These are phyloP conservation scores for Mortierella sp. DNA, from an alignment of 371 early-diverging fungal genomes.

Conservation along the genomic window DNA sequence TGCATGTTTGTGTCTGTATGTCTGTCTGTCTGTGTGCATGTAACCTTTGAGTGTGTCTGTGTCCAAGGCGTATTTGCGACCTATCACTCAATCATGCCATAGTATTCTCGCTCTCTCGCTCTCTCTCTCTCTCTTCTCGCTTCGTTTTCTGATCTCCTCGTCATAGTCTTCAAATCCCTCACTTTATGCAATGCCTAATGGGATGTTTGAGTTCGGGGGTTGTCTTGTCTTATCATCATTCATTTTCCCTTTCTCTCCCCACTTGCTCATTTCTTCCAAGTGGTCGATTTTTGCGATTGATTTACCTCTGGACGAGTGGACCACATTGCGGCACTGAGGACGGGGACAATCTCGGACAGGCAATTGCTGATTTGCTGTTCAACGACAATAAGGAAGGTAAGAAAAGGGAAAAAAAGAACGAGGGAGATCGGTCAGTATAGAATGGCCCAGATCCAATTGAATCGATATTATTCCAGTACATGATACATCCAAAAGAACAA, in stretches of 20 bases:
- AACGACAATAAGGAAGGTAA: neutral
- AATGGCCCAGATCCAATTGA: neutral
- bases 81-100: neutral
- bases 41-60: neutral
- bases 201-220: conserved; percentile 5
- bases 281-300: neutral
- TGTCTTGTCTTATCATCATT: neutral
- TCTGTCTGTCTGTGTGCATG: neutral
- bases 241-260: neutral
- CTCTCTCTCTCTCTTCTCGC: neutral
- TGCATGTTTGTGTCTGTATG: no score
- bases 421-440: neutral
- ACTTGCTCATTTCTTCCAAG: neutral
- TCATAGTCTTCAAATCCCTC: neutral
- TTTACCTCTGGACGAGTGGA: conserved; percentile 78
- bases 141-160: neutral
- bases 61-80: neutral
- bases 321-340: conserved; percentile 79
- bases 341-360: conserved; percentile 77
- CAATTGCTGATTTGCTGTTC: conserved; percentile 27
- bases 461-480: neutral
- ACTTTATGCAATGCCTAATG: neutral
- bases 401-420: conserved; percentile 2
- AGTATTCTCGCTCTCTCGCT: neutral
- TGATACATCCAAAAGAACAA: neutral